A percentile compares a stretch with the other conserved stretches of the same genome.
Evolutionary conservation across 2,329 filamentous ascomycete species (phyloP).

Genomic region (Cytospora schulzeri): DNA sequence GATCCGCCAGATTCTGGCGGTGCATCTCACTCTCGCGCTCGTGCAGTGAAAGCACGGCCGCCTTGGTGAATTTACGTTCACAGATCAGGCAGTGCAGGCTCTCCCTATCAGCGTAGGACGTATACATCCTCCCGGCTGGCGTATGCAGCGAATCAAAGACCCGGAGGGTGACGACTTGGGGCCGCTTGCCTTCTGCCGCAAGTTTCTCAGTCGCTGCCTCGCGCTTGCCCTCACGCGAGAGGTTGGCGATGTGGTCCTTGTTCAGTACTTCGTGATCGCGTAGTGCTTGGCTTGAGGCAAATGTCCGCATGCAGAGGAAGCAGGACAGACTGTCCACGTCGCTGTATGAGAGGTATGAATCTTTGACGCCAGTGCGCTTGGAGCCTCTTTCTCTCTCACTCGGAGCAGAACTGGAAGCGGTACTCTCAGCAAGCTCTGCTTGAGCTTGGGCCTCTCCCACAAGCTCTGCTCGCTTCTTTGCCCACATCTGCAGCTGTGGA

Average conservation of each 20-base stretch:
- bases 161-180: slow-evolving; percentile 34
- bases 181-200: slow-evolving; percentile 30
- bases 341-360: slow-evolving; percentile 59
- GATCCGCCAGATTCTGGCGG: slow-evolving; percentile 36
- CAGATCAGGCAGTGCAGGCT: slow-evolving; percentile 45
- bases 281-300: slow-evolving; percentile 56
- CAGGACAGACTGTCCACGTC: slow-evolving; percentile 52
- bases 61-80: slow-evolving; percentile 44
- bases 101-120: slow-evolving; percentile 59
- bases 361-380: slow-evolving; percentile 23
- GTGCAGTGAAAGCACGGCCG: slow-evolving; percentile 45
- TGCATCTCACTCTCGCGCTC: slow-evolving; percentile 49
- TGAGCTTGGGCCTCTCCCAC: slow-evolving; percentile 23
- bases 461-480: slow-evolving; percentile 68
- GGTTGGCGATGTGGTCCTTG: slow-evolving; percentile 50
- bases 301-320: slow-evolving; percentile 62
- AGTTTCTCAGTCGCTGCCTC: slow-evolving; percentile 31
- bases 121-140: slow-evolving; percentile 45
- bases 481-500: slow-evolving; percentile 73
- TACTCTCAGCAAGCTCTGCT: slow-evolving; percentile 28
- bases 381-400: slow-evolving; percentile 18
- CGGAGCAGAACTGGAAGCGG: slow-evolving; percentile 26
- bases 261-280: slow-evolving; percentile 62
- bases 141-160: slow-evolving; percentile 30
- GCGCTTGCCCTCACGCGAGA: slow-evolving; percentile 30